Percentiles rank a stretch among this genome's conserved stretches.
These are phyloP conservation scores for Diplodia corticola DNA, from an alignment of 2,329 filamentous ascomycete genomes.

Conservation along the genomic window DNA sequence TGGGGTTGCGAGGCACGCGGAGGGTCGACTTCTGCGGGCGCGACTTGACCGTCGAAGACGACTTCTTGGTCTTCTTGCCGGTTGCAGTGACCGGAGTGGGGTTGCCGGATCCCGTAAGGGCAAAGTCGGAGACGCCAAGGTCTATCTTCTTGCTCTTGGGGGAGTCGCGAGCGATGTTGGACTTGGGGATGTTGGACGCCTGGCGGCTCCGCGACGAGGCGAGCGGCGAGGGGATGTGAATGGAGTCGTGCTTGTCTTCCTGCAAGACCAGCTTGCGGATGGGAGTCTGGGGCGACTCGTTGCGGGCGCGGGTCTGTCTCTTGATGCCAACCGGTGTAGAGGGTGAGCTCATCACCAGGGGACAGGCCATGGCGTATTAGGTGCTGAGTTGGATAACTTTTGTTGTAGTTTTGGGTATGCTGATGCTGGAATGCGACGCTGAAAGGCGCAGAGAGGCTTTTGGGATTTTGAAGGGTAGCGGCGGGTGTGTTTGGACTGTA, in stretches of 20 bases:
- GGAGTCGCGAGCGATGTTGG: constrained; percentile 79
- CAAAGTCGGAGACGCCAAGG: constrained; percentile 89
- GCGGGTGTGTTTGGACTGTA: background rate
- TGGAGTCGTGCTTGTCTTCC: constrained; percentile 21
- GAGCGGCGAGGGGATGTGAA: constrained; percentile 22
- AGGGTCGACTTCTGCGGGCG: constrained; percentile 20
- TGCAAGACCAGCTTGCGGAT: constrained; percentile 24
- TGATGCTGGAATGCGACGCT: constrained; percentile 1
- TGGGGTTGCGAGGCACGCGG: constrained; percentile 61
- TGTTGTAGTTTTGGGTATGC: constrained; percentile 7
- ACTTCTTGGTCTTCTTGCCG: constrained; percentile 53
- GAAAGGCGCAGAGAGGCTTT: constrained; percentile 6
- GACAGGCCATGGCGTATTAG: constrained; percentile 23
- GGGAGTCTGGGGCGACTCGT: constrained; percentile 18
- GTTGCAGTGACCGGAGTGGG: constrained; percentile 43
- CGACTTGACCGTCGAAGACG: constrained; percentile 38
- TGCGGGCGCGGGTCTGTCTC: constrained; percentile 18
- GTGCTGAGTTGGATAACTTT: background rate
- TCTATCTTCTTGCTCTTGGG: constrained; percentile 86
- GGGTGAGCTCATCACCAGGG: constrained; percentile 22
- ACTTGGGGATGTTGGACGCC: constrained; percentile 77
- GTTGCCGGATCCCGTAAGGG: constrained; percentile 76
- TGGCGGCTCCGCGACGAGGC: constrained; percentile 18
- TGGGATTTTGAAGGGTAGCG: background rate
- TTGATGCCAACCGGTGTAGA: constrained; percentile 21